Evolutionary conservation across 345 rosid genomes (phyloP).

Genomic region (Bruguiera parviflora): DNA sequence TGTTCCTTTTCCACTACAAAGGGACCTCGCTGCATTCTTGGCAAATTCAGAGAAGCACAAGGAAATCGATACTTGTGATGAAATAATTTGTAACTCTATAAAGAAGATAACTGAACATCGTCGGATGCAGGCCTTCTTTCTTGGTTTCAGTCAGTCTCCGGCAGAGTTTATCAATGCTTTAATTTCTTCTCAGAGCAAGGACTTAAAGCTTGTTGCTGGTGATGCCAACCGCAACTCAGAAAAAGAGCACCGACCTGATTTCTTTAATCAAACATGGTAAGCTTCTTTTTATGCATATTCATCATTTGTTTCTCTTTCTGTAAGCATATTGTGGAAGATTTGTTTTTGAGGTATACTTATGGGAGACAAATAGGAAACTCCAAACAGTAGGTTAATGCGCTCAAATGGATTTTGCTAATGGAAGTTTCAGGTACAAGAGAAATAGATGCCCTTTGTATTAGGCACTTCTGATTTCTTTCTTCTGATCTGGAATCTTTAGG

Average conservation of each 20-base stretch:
- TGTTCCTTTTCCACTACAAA: conserved; percentile 46
- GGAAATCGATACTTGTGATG: conserved; percentile 49
- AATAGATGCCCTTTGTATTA: neutral
- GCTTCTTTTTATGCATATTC: neutral
- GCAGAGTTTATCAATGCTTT: conserved; percentile 49
- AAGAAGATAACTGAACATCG: conserved; percentile 51
- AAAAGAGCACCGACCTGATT: conserved; percentile 39
- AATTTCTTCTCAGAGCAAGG: conserved; percentile 54
- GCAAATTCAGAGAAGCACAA: conserved; percentile 38
- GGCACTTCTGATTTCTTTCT: neutral
- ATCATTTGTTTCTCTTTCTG: neutral
- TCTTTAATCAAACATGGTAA: conserved; percentile 55
- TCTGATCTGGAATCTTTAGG: conserved; percentile 25
- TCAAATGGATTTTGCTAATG: neutral
- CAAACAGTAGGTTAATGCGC: too few relatives aligned
- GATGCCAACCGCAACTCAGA: conserved; percentile 39
- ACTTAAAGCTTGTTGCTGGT: conserved; percentile 51
- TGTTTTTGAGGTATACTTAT: neutral
- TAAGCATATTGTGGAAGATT: neutral
- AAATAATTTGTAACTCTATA: conserved; percentile 37
- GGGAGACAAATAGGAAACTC: too few relatives aligned
- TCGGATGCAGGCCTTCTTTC: conserved; percentile 54
- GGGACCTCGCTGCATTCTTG: conserved; percentile 43
- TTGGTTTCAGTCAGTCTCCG: conserved; percentile 58
- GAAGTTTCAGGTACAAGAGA: neutral